Base-by-base conservation (phyloP, 129 eudicot genomes). In the Ambrosia artemisiifolia region DNA sequence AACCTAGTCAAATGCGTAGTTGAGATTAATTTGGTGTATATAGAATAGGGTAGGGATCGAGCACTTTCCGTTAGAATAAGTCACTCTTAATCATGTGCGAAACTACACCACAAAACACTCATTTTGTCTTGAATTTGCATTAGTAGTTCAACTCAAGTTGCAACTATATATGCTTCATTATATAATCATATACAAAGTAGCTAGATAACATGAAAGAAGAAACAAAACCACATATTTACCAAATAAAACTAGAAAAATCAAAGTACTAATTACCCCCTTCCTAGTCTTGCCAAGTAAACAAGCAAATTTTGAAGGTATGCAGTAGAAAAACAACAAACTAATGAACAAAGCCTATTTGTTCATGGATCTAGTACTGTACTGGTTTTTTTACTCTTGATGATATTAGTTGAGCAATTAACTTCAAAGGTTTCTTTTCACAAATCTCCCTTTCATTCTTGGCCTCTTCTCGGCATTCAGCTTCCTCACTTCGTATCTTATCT, bases 381-480 rank as follows among this genome's bases (percentile, higher is more conserved):
- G 4, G 42, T 36, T 36, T 7, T 7, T 40, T 38, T 40, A 71
- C 67, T 72, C 67, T 81, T 88, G 42, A 76, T 73, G 11, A 70
- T 42, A 71, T 81, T 76, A 44, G 57, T 47, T 62, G 85, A 83
- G 62, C 78, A 82, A 54, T 28, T 67, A 62, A 14, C 54, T 54
- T 80, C 77, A 77, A 83, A 76, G 69, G 87, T 50, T 59, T 91
- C 98, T 85, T 84, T 93, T 93, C 1, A 93, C 96, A 63, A 93
- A 93, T 44, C 98, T 81, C 36, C 98, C 98, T 84, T 89, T 93
- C 95, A 93, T 87, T 78, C 98, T 75, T 64, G 98, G 98, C 77
- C 98, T 82, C 76, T 93, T 89, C 75, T 93, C 98, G 0, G 98
- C 98, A 35, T 93, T 93, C 59, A 93, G 79, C 73, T 93, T 93